Evolutionary conservation across 2,329 filamentous ascomycete species (phyloP), one percentile per base, ranked within the genome.

Genomic region (Zymoseptoria passerinii): DNA sequence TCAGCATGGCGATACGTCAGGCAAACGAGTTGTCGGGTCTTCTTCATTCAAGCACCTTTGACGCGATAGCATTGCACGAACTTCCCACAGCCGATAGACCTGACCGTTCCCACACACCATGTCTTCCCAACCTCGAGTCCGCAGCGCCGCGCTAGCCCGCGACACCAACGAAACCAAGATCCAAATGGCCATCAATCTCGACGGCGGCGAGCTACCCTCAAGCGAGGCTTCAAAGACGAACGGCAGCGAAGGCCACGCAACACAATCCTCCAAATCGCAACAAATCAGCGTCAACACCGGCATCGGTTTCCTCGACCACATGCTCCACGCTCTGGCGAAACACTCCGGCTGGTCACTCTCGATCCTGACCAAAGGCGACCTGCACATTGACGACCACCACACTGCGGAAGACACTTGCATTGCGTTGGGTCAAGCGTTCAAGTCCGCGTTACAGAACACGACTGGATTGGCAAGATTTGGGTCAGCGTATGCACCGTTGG

Each of bases 151-250:
- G 56, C 78, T 97, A 67, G 85, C 88, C 64, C 90, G 94, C 73
- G 87, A 92, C 76, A 99, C 94, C 70, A 97, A 97, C 78, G 94
- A 99, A 80, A 99, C 94, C 72, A 96, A 95, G 74, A 95, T 99
- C 75, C 86, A 94, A 72, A 81, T 97, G 63, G 89, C 90, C 48
- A 81, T 99, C 67, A 96, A 94, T 77, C 83, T 99, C 61, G 94
- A 99, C 76, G 94, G 94, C 72, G 94, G 92, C 69, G 80, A 80
- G 49, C 75, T 84, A 35, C 66, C 74, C 27, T 54, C 50, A 19
- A 58, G 35, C 35, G 50, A 60, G 53, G 69, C 78, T 62, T 88
- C 90, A 72, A 84, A 87, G 27, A 79, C 83, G 13, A 81, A 87
- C 8, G 65, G 67, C 62, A 56, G 64, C 27, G 35, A 87, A 6